Conservation (phyloP, 805 yeast species). For the Ogataea corticis region DNA sequence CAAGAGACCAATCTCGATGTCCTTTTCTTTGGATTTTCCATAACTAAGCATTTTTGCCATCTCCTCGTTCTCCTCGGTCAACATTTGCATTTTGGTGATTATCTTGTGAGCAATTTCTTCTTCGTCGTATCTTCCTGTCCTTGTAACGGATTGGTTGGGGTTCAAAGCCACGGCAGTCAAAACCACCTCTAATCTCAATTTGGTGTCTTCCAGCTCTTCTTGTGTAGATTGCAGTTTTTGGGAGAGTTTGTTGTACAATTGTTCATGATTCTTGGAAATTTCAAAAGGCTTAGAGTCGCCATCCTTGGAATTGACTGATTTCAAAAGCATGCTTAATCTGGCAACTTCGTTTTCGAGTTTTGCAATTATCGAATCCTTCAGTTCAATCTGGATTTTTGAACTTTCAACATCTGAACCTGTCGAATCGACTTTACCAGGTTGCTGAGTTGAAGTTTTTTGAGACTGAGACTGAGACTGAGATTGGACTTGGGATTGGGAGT, state of each 20-base stretch:
- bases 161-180: slow-evolving; percentile 54
- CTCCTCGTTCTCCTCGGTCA: slow-evolving; percentile 69
- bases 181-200: slow-evolving; percentile 61
- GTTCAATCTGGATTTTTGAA: slow-evolving; percentile 49
- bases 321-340: slow-evolving; percentile 42
- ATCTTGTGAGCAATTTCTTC: slow-evolving; percentile 76
- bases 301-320: slow-evolving; percentile 36
- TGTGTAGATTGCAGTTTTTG: slow-evolving; percentile 31
- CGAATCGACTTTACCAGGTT: slow-evolving; percentile 5
- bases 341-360: slow-evolving; percentile 47
- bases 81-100: slow-evolving; percentile 55
- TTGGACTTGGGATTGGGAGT: slow-evolving; percentile 5
- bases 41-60: slow-evolving; percentile 69
- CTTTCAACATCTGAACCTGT: slow-evolving; percentile 33
- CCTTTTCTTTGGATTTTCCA: slow-evolving; percentile 73
- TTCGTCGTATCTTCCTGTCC: slow-evolving; percentile 66
- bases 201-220: slow-evolving; percentile 60
- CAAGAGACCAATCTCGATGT: slow-evolving; percentile 65
- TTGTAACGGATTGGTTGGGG: slow-evolving; percentile 47
- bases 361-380: slow-evolving; percentile 54
- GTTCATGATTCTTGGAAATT: slow-evolving; percentile 36
- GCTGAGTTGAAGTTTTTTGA: slow-evolving; percentile 6
- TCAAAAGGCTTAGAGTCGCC: slow-evolving; percentile 24
- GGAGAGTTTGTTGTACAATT: slow-evolving; percentile 31
- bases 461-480: slow-evolving; percentile 4